Evolutionary conservation across 345 rosid species (phyloP), one percentile per base, ranked within the genome.

Genomic region (Hevea brasiliensis): DNA sequence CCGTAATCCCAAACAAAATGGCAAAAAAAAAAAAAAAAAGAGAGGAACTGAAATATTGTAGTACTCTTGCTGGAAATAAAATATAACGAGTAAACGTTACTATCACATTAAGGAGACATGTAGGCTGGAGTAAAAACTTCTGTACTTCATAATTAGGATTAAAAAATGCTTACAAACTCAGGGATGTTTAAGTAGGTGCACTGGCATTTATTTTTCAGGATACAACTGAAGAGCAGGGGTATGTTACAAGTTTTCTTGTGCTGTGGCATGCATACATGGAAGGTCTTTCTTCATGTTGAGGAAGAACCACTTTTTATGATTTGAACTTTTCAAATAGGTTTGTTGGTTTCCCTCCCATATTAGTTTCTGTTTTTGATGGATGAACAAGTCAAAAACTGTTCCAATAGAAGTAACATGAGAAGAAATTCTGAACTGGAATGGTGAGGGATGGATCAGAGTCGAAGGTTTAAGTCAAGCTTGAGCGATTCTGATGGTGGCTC

Each of bases 391-490:
- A 65, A 58, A 72, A 50, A 61, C 68, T 40, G 21, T 72, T 60
- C 54, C 54, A 63, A 15, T 61, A 61, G 42, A 53, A 63, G 61
- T 61, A 68, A 55, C 14, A 2, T 40, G 70, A 67, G 53, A 74
- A 47, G 61, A 65, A 72, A 62, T 40, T 41, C 67, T 68, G 45
- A 74, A 62, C 68, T 74, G 63, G 67, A 68, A 26, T 6, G 50
- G 71, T 51, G 37, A 60, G 59, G 45, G 35, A n/a, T 48, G 3
- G 71, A 65, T 76, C 80, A 89, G 80, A 89, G 93, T 60, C 85
- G 83, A 67, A 89, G 93, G 82, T 81, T 85, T 68, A 89, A 81
- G 76, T 89, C 93, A 37, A 87, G 85, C 76, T 85, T 71, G 26
- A 60, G 77, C 48, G 85, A 65, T 45, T 85, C 83, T 55, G 87